Evolutionary conservation across 2,329 filamentous ascomycete species (phyloP).

Genomic region (Ascochyta viciae-villosae): DNA sequence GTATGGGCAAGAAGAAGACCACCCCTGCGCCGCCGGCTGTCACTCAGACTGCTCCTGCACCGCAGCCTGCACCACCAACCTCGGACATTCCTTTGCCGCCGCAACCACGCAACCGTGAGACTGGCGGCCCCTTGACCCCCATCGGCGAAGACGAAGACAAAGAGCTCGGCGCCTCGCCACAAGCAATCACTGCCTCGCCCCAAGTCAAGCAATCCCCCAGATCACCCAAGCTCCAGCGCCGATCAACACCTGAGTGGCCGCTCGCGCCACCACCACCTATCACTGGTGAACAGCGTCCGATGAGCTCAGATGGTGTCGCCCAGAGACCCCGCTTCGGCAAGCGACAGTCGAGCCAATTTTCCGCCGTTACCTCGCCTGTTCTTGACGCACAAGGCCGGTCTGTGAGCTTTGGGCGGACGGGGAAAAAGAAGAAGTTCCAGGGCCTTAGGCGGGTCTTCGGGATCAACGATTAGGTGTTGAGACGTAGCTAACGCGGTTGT

Average conservation of each 20-base stretch:
- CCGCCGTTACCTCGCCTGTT: conserved; percentile 29
- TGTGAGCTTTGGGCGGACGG: conserved; percentile 40
- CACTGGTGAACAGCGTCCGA: conserved; percentile 34
- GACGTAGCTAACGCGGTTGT: conserved; percentile 21
- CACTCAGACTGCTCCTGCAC: neutral
- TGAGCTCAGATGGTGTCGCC: conserved; percentile 41
- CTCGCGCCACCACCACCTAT: conserved; percentile 48
- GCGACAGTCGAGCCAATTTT: conserved; percentile 31
- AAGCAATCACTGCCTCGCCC: conserved; percentile 16
- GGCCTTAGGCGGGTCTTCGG: conserved; percentile 71
- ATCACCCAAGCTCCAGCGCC: conserved; percentile 58
- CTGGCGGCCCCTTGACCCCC: conserved; percentile 39
- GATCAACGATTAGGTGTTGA: conserved; percentile 57
- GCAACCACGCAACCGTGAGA: conserved; percentile 33
- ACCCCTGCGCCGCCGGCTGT: conserved; percentile 34
- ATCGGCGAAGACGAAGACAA: conserved; percentile 46
- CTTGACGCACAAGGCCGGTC: conserved; percentile 24
- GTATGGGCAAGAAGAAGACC: conserved; percentile 70
- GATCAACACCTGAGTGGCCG: conserved; percentile 58
- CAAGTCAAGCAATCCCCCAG: conserved; percentile 40
- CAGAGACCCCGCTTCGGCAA: conserved; percentile 32
- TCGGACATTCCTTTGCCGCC: conserved; percentile 42
- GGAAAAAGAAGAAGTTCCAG: conserved; percentile 72
- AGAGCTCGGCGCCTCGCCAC: conserved; percentile 17
- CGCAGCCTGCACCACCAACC: conserved; percentile 40